Percentiles rank a stretch among this genome's conserved stretches.
Conservation (phyloP, 1,284 basidiomycete species). For the Lentinula novae-zelandiae region DNA sequence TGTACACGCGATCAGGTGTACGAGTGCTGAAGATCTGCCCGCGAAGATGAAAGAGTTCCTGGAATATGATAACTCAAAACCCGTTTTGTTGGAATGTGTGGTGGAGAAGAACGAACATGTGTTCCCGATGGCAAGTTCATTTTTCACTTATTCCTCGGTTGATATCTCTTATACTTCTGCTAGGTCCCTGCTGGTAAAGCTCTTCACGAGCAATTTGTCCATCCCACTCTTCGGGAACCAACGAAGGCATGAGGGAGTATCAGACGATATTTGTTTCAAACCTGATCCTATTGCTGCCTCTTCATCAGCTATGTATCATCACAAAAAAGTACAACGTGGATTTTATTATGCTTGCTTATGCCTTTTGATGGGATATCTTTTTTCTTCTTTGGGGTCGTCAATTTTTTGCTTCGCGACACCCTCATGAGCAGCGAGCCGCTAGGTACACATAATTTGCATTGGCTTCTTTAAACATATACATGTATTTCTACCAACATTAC, state of each 20-base stretch:
- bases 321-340: too few relatives aligned
- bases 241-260: background rate
- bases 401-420: background rate
- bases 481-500: too few relatives aligned
- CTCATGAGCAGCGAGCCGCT: too few relatives aligned
- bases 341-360: too few relatives aligned
- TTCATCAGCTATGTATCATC: too few relatives aligned
- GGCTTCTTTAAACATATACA: too few relatives aligned
- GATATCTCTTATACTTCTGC: background rate
- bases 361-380: too few relatives aligned
- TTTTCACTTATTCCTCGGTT: background rate
- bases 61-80: conserved; percentile 86
- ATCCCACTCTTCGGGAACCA: conserved; percentile 37
- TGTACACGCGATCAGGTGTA: conserved; percentile 84
- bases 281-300: too few relatives aligned
- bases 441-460: too few relatives aligned
- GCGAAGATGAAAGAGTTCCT: conserved; percentile 98
- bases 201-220: conserved; percentile 76
- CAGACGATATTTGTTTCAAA: too few relatives aligned
- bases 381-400: background rate
- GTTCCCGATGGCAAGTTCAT: conserved; percentile 76
- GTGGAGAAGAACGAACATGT: conserved; percentile 91
- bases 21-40: conserved; percentile 73
- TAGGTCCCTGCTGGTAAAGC: conserved; percentile 84
- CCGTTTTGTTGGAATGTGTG: conserved; percentile 88